Conservation (phyloP, 192 early-diverging fungal species). For the Coemansia sp. region DNA sequence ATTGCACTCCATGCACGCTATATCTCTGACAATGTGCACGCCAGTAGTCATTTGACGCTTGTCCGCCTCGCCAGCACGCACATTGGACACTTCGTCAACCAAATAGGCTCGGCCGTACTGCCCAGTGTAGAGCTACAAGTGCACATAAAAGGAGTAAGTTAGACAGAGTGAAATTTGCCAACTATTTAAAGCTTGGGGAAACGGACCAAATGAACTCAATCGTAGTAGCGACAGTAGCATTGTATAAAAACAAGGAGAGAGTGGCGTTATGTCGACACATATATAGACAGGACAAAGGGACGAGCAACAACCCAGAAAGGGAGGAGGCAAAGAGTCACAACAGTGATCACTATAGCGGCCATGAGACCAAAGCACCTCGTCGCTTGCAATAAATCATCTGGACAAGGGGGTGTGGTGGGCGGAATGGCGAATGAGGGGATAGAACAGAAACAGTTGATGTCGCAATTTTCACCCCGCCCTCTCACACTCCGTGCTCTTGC, state of each 20-base stretch:
- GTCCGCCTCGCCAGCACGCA: slow-evolving; percentile 40
- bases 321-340: slow-evolving; percentile 16
- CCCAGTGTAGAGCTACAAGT: slow-evolving; percentile 51
- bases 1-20: slow-evolving; percentile 48
- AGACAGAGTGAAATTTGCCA: not conserved
- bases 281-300: not conserved
- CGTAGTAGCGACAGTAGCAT: not conserved
- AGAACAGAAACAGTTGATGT: not conserved
- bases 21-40: slow-evolving; percentile 50
- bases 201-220: not conserved
- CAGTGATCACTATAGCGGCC: slow-evolving; percentile 21
- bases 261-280: not conserved
- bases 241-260: not conserved
- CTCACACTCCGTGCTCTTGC: not conserved
- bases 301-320: not conserved
- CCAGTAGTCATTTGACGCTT: slow-evolving; percentile 55
- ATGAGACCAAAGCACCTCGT: slow-evolving; percentile 9
- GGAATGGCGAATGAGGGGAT: not conserved
- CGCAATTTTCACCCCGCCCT: not conserved
- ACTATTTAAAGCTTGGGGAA: not conserved
- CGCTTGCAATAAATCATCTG: not conserved
- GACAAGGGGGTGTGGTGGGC: not conserved
- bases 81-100: slow-evolving; percentile 40
- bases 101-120: slow-evolving; percentile 48
- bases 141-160: not conserved